Evolutionary conservation across 306 rosid species (phyloP).

Genomic region (Adenanthera pavonina): DNA sequence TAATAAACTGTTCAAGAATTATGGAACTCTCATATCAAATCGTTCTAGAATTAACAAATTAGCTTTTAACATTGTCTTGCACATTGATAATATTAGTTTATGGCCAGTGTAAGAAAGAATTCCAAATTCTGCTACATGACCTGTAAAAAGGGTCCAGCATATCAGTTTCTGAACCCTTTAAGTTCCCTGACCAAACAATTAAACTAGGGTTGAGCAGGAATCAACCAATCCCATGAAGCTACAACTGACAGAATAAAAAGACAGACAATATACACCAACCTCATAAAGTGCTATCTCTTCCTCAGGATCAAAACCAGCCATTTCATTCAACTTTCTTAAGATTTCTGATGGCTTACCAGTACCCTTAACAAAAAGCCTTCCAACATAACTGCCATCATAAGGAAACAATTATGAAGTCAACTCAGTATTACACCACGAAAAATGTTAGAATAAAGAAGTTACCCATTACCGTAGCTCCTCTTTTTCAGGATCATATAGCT

Average conservation of each 20-base stretch:
- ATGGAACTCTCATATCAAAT: not conserved
- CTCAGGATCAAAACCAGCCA: conserved; percentile 58
- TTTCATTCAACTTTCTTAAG: conserved; percentile 45
- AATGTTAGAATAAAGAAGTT: conserved; percentile 10
- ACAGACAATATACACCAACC: conserved; percentile 47
- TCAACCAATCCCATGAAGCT: conserved; percentile 5
- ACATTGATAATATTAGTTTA: not conserved
- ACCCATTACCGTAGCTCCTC: conserved; percentile 55
- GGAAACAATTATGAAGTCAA: conserved; percentile 28
- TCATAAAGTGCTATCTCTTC: conserved; percentile 57
- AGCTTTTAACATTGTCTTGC: not conserved
- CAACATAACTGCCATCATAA: conserved; percentile 50
- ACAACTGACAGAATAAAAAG: not conserved
- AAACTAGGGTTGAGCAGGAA: not conserved
- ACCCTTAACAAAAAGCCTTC: conserved; percentile 56
- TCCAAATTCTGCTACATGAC: not conserved
- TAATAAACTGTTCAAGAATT: not conserved
- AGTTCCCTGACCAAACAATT: not conserved
- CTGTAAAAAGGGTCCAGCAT: not conserved
- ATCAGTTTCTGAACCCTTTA: not conserved
- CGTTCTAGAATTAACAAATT: not conserved
- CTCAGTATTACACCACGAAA: not conserved
- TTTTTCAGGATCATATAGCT: conserved; percentile 60
- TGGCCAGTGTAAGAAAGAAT: not conserved
- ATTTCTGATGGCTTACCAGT: conserved; percentile 54